Evolutionary conservation across 106 monocot genomes (phyloP), one percentile per base, ranked within the genome.

Genomic region (Dendrobium chrysotoxum): DNA sequence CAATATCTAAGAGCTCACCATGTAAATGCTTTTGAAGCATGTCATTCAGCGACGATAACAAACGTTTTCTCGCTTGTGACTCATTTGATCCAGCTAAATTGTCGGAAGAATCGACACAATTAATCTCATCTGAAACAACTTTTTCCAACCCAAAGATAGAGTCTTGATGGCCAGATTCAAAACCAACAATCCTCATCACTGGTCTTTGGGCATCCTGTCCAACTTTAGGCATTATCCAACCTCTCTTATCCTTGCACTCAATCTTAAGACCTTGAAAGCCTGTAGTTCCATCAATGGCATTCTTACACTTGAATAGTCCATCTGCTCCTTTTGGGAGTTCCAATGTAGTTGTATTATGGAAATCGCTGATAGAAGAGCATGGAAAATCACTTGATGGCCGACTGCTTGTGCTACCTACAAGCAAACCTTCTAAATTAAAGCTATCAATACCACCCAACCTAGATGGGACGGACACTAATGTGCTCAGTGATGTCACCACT

Each of bases 141-240:
- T 75, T 79, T 7, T 55, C 70, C 80, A 68, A 67, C 79, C 72
- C 74, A 35, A 47, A 38, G n/a, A 53, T 28, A 80, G 78, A 72
- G 68, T 31, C 57, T 40, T 41, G 41, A 20, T 68, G 38, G 64
- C 79, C 76, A 11, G 89, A 86, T 67, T 90, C 89, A 82, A 98
- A 95, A 40, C 98, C 98, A 83, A 92, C 89, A 80, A 93, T 79
- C 79, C 98, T 88, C 64, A 88, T 77, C 30, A 81, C 35, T 17
- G 95, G 95, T 70, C 30, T 50, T 25, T 79, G 86, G 72, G 81
- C 75, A 83, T 79, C 64, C 35, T 77, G 40, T 40, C 73, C 85
- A 26, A 80, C 31, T 77, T 78, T 88, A 20, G 83, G 83, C 40
- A 38, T 42, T 31, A 81, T 75, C 77, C 75, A 78, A 17, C 75